phyloP scores from a whole-genome alignment of 2,329 filamentous ascomycete species.

The Dryadomyces sulphureus region DNA sequence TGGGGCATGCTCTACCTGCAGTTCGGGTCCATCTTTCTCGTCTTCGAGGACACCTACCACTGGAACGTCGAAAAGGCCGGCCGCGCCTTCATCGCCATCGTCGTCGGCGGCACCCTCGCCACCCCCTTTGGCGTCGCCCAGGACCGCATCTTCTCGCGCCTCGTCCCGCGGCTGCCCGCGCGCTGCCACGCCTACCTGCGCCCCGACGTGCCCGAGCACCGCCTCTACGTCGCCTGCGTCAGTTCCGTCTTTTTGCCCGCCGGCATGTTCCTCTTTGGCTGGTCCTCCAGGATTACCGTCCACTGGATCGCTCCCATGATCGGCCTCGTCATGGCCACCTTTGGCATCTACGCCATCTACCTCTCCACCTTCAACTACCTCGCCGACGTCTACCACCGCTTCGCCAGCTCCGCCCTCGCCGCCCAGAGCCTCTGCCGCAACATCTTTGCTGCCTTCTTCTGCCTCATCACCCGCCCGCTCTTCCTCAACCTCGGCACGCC shows the following conservation, averaged over 20 bases:
- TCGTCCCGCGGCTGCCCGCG: slow-evolving; percentile 22
- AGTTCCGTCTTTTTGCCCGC: slow-evolving; percentile 61
- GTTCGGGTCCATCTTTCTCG: slow-evolving; percentile 65
- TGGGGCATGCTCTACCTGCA: slow-evolving; percentile 84
- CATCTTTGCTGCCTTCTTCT: slow-evolving; percentile 66
- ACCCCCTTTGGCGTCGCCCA: slow-evolving; percentile 58
- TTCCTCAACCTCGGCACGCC: slow-evolving; percentile 58
- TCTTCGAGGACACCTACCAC: slow-evolving; percentile 53
- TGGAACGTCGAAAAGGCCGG: slow-evolving; percentile 56
- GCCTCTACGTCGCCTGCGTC: slow-evolving; percentile 73
- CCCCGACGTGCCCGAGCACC: slow-evolving; percentile 51
- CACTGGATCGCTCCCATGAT: slow-evolving; percentile 64
- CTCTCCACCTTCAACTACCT: slow-evolving; percentile 87
- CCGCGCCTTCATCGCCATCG: slow-evolving; percentile 60
- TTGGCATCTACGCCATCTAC: slow-evolving; percentile 78
- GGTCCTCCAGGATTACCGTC: slow-evolving; percentile 44
- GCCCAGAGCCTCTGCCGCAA: slow-evolving; percentile 81
- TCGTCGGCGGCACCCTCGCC: slow-evolving; percentile 48
- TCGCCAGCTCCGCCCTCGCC: slow-evolving; percentile 72
- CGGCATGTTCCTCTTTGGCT: slow-evolving; percentile 71
- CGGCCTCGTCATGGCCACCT: slow-evolving; percentile 57
- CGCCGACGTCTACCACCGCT: slow-evolving; percentile 73
- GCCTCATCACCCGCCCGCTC: slow-evolving; percentile 58
- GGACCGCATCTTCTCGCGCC: slow-evolving; percentile 45
- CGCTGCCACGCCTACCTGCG: slow-evolving; percentile 20